Evolutionary conservation across 2,329 filamentous ascomycete genomes (phyloP), one percentile per base, ranked within the genome.

Genomic region (Cercospora sp.): DNA sequence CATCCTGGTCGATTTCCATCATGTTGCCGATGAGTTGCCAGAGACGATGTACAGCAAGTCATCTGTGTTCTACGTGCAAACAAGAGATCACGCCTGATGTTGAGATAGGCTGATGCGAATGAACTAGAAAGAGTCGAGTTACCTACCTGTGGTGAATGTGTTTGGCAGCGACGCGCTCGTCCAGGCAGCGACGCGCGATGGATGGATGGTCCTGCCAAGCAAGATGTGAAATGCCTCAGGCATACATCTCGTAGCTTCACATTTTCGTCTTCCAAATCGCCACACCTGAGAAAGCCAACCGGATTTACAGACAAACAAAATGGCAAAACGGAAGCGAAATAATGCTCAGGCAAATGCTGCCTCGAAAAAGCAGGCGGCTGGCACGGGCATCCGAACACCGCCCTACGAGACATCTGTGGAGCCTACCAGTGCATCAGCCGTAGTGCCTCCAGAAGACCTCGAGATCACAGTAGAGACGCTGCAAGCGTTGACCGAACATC

Each of bases 391-490:
- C 30, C 62, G 62, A 9, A 55, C 53, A 16, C 59, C 66, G 18
- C 65, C 68, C 3, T 61, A 60, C 20, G 68, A 65, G 30, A 31
- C 55, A 23, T 60, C 36, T 13, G 60, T 23, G 18, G 60, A 60
- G 45, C 65, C 68, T 18, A 60, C 60, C 13, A 58, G 36, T 30
- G 51, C 39, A 16, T 23, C 30, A 30, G 67, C 68, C 3, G 65
- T 69, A 28, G 68, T 67, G 28, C 65, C 66, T 10, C 65, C 63
- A 16, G 88, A 90, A 72, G 89, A 91, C 70, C 82, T 91, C 64
- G 89, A 90, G 57, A 86, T 91, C 66, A 83, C 89, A 1, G 83
- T 90, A 65, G 89, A 91, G 33, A 91, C 89, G 0, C 82, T 91
- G 30, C 81, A 80, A 1, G 83, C 85, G 0, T 82, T 91, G 10